Conservation (phyloP, 1,284 basidiomycete species). For the Tremellales sp. region DNA sequence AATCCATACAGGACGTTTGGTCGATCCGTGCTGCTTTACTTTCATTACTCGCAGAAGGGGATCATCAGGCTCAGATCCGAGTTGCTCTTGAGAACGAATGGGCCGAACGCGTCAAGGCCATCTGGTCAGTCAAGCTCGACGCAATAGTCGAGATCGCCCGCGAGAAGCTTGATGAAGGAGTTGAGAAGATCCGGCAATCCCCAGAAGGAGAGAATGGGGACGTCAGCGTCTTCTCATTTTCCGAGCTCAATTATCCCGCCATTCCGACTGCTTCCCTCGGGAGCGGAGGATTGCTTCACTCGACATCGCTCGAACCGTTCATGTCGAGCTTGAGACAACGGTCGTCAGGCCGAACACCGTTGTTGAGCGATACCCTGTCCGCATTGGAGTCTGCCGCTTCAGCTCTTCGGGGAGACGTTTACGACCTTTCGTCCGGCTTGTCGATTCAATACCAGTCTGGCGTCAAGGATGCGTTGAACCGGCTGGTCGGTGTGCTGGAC, state of each 20-base stretch:
- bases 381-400: constrained; percentile 30
- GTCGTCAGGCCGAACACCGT: constrained; percentile 33
- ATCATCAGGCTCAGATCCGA: constrained; percentile 23
- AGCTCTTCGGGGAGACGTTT: constrained; percentile 34
- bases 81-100: constrained; percentile 37
- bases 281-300: constrained; percentile 5
- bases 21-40: constrained; percentile 22
- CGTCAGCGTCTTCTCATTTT: constrained; percentile 19
- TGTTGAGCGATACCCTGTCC: constrained; percentile 34
- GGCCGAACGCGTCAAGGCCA: constrained; percentile 33
- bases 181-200: constrained; percentile 11
- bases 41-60: constrained; percentile 22
- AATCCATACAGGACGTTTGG: constrained; percentile 43
- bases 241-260: constrained; percentile 35
- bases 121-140: constrained; percentile 40
- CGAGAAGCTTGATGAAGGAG: constrained; percentile 16
- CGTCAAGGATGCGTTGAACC: constrained; percentile 18
- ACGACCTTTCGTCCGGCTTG: constrained; percentile 20
- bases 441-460: constrained; percentile 23
- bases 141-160: constrained; percentile 23
- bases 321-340: constrained; percentile 33
- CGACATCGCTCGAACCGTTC: constrained; percentile 33
- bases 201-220: constrained; percentile 16
- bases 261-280: constrained; percentile 17
- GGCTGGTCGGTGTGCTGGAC: constrained; percentile 25